These are phyloP conservation scores for Thelonectria olida DNA, from an alignment of 2,329 filamentous ascomycete species.

Conservation along the genomic window DNA sequence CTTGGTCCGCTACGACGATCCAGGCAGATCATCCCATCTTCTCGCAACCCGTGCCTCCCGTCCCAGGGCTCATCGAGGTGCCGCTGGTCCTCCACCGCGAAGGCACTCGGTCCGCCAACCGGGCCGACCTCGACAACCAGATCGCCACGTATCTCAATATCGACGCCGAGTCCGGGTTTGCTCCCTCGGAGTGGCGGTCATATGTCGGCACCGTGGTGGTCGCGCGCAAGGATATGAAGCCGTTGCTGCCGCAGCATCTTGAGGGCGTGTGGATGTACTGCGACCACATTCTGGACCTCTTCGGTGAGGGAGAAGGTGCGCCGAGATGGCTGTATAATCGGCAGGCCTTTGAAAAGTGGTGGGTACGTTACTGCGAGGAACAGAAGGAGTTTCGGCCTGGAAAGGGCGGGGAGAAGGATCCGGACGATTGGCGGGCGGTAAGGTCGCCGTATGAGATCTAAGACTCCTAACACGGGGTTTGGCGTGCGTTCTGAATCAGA, in stretches of 20 bases:
- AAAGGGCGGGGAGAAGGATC: slow-evolving; percentile 6
- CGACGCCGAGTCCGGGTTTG: slow-evolving; percentile 7
- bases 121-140: slow-evolving; percentile 19
- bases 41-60: neutral
- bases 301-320: neutral
- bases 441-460: slow-evolving; percentile 5
- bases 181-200: slow-evolving; percentile 13
- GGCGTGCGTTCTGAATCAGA: no score
- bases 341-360: slow-evolving; percentile 16
- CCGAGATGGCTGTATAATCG: neutral
- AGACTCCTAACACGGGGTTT: no score
- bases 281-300: neutral
- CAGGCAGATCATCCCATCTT: slow-evolving; percentile 11
- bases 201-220: slow-evolving; percentile 14
- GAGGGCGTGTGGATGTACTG: slow-evolving; percentile 10
- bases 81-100: no score
- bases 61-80: slow-evolving; percentile 5
- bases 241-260: slow-evolving; percentile 11
- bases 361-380: slow-evolving; percentile 1
- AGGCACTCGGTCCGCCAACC: slow-evolving; percentile 10
- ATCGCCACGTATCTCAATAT: slow-evolving; percentile 20
- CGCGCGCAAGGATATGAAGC: slow-evolving; percentile 21
- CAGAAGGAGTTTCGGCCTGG: slow-evolving; percentile 1
- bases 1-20: slow-evolving; percentile 6
- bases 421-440: no score